A percentile compares a stretch with the other conserved stretches of the same genome.
These are phyloP conservation scores for Gossypium lobatum DNA, from an alignment of 441 rosid genomes.

Conservation along the genomic window DNA sequence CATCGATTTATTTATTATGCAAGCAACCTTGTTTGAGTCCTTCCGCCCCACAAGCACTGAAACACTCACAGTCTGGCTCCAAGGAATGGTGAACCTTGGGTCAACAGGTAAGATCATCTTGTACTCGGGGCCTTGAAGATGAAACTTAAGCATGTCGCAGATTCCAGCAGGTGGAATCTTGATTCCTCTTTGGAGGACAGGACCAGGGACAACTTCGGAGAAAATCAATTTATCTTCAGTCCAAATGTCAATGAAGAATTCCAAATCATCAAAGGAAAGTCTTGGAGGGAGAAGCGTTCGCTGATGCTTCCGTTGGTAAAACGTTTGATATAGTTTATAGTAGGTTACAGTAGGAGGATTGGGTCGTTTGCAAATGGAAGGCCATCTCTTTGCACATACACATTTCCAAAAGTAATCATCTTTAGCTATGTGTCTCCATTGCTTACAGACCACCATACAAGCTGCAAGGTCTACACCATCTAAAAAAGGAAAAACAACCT, in stretches of 20 bases:
- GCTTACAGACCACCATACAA: conserved; percentile 73
- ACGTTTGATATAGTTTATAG: conserved; percentile 59
- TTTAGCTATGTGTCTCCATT: conserved; percentile 65
- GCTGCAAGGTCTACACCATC: conserved; percentile 72
- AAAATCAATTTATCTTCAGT: conserved; percentile 54
- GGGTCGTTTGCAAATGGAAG: conserved; percentile 66
- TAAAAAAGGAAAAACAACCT: conserved; percentile 73
- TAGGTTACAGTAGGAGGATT: conserved; percentile 62
- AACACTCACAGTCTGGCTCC: conserved; percentile 48
- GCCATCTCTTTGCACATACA: conserved; percentile 79
- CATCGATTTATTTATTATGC: conserved; percentile 49
- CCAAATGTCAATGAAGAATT: conserved; percentile 86
- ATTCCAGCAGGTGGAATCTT: conserved; percentile 40
- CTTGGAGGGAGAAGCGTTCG: conserved; percentile 65
- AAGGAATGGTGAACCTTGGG: conserved; percentile 54
- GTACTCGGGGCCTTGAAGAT: conserved; percentile 45
- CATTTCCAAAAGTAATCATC: conserved; percentile 95
- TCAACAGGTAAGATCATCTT: conserved; percentile 72
- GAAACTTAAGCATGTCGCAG: conserved; percentile 38
- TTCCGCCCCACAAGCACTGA: conserved; percentile 69
- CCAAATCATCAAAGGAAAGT: conserved; percentile 64
- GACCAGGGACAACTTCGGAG: conserved; percentile 71
- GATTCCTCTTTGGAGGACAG: conserved; percentile 52
- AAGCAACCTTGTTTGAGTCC: conserved; percentile 62
- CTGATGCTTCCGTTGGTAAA: conserved; percentile 39